A percentile compares a stretch with the other conserved stretches of the same genome.
These are phyloP conservation scores for Polyrhizophydium stewartii DNA, from an alignment of 371 early-diverging fungal genomes.

Conservation along the genomic window DNA sequence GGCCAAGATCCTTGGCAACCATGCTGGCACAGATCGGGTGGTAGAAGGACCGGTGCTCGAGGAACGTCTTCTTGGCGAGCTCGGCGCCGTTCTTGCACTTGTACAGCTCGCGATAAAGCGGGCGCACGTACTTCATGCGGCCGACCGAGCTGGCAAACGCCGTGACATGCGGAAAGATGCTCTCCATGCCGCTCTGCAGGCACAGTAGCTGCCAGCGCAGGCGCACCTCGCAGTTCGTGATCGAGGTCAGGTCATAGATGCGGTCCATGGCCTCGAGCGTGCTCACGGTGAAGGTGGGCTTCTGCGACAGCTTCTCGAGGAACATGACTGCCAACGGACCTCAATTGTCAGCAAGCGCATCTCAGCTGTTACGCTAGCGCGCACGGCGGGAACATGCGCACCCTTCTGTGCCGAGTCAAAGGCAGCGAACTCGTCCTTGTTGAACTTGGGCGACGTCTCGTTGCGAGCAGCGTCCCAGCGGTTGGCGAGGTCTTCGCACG, in stretches of 20 bases:
- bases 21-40: conserved; percentile 82
- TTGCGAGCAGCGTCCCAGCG: conserved; percentile 14
- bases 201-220: conserved; percentile 86
- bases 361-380: not conserved
- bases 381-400: too few species aligned
- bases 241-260: conserved; percentile 63
- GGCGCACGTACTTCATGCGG: conserved; percentile 92
- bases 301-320: conserved; percentile 68
- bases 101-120: conserved; percentile 65
- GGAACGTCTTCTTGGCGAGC: conserved; percentile 78
- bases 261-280: conserved; percentile 67
- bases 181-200: conserved; percentile 70
- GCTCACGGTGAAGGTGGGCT: conserved; percentile 58
- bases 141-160: conserved; percentile 83
- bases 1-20: conserved; percentile 30
- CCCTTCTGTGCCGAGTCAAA: conserved; percentile 74
- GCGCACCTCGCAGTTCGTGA: conserved; percentile 80
- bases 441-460: conserved; percentile 3
- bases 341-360: not conserved
- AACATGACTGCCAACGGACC: conserved; percentile 48
- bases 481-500: conserved; percentile 76
- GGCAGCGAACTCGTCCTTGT: conserved; percentile 46
- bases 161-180: conserved; percentile 69
- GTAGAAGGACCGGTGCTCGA: conserved; percentile 73
- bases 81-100: conserved; percentile 59